A percentile compares a stretch with the other conserved stretches of the same genome.
These are phyloP conservation scores for Boletus pseudopeckii DNA, from an alignment of 768 basidiomycete species.

Conservation along the genomic window DNA sequence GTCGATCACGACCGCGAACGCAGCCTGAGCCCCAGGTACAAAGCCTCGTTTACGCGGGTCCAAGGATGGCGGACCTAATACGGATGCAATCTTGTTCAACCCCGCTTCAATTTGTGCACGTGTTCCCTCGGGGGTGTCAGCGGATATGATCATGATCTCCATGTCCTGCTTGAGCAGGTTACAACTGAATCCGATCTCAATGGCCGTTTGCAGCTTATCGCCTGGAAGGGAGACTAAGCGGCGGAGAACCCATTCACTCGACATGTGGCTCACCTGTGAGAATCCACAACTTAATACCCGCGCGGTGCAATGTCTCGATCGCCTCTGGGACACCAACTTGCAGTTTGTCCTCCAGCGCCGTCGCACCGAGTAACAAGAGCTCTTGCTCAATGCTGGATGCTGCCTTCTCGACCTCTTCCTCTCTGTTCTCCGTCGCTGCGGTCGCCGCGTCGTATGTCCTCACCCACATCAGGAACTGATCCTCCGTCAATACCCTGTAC, in stretches of 20 bases:
- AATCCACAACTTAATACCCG: conserved; percentile 98
- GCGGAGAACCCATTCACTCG: not conserved
- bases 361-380: conserved; percentile 85
- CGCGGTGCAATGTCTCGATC: conserved; percentile 85
- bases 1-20: conserved; percentile 95
- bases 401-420: conserved; percentile 89
- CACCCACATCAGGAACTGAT: conserved; percentile 82
- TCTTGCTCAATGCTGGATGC: conserved; percentile 81
- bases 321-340: conserved; percentile 97
- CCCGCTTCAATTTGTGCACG: conserved; percentile 88
- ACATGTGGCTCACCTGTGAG: conserved; percentile 63
- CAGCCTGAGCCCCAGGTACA: conserved; percentile 57
- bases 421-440: conserved; percentile 71
- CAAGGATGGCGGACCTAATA: conserved; percentile 71
- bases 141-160: conserved; percentile 97
- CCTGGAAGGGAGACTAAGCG: conserved; percentile 40
- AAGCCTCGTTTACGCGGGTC: conserved; percentile 64
- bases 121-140: conserved; percentile 70
- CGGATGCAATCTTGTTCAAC: conserved; percentile 89
- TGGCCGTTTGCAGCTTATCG: conserved; percentile 97
- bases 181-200: conserved; percentile 95
- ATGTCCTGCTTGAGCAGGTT: conserved; percentile 91
- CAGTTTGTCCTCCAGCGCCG: conserved; percentile 94
- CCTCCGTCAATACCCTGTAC: conserved; percentile 71
- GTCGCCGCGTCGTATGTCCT: conserved; percentile 80